phyloP scores from a whole-genome alignment of 2,329 filamentous ascomycete genomes.

The Scopulariopsis brevicaulis region DNA sequence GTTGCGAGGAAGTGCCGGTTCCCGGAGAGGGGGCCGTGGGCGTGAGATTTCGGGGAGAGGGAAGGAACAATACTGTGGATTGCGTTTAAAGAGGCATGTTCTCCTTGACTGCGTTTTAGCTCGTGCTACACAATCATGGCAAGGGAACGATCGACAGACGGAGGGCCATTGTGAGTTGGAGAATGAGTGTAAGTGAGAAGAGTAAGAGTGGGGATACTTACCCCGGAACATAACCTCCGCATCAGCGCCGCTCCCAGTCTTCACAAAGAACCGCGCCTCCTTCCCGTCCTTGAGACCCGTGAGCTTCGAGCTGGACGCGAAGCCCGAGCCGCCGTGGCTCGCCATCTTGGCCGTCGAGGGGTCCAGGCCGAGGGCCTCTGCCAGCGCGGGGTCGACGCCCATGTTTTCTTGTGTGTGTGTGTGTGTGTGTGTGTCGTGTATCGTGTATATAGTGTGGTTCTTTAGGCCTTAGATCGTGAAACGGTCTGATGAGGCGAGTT shows the following conservation, averaged over 20 bases:
- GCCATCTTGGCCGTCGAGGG: conserved; percentile 40
- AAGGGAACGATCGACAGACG: conserved; percentile 10
- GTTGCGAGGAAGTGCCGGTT: conserved; percentile 54
- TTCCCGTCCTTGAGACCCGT: conserved; percentile 32
- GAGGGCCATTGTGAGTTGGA: conserved; percentile 4
- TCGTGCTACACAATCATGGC: no score
- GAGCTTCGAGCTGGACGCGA: conserved; percentile 54
- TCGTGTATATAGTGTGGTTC: not conserved
- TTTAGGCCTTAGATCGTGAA: not conserved
- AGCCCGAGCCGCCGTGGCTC: conserved; percentile 55
- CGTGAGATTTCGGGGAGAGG: conserved; percentile 66
- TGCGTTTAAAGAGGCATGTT: conserved; percentile 74
- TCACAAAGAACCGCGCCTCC: conserved; percentile 56
- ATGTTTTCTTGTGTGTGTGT: conserved; percentile 17
- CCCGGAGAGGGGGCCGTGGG: conserved; percentile 50
- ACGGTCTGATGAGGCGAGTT: not conserved
- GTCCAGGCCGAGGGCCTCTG: conserved; percentile 48
- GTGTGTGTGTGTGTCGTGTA: conserved; percentile 10
- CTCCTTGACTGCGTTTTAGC: conserved; percentile 38
- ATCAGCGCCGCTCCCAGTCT: conserved; percentile 49
- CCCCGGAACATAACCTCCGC: conserved; percentile 61
- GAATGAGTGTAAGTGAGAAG: not conserved
- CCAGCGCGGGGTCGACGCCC: conserved; percentile 50
- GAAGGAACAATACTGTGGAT: conserved; percentile 61
- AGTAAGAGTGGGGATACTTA: conserved; percentile 14